phyloP scores from a whole-genome alignment of 306 rosid genomes.

The Prunus padus region DNA sequence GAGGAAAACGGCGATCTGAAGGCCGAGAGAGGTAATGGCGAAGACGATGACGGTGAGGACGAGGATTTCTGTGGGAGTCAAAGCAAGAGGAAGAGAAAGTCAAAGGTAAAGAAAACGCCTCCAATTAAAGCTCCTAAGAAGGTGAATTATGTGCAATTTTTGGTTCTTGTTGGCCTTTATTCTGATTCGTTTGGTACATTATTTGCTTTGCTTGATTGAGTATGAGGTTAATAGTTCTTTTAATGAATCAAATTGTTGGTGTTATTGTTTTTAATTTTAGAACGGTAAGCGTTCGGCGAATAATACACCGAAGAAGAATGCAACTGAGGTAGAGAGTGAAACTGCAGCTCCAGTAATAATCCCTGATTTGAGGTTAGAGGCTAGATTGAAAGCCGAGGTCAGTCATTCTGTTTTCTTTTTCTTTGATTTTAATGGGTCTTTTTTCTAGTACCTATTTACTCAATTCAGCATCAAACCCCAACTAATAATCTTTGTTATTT shows the following conservation, averaged over 20 bases:
- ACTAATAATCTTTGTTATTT: neutral
- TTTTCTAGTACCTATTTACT: neutral
- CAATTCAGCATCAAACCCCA: neutral
- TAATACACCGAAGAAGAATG: constrained; percentile 55
- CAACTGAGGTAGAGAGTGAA: constrained; percentile 24
- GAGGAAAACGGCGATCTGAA: constrained; percentile 31
- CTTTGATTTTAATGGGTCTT: neutral
- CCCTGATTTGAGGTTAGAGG: constrained; percentile 62
- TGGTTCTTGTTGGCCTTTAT: neutral
- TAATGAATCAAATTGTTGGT: neutral
- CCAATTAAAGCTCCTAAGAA: constrained; percentile 43
- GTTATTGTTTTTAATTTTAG: neutral
- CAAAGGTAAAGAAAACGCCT: constrained; percentile 42
- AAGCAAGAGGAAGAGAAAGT: constrained; percentile 46
- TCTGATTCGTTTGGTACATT: neutral
- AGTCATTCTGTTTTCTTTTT: constrained; percentile 20
- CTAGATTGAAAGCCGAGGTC: constrained; percentile 65
- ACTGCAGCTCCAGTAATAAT: constrained; percentile 35
- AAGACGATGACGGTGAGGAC: constrained; percentile 29
- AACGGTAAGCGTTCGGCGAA: constrained; percentile 25
- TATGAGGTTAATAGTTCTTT: neutral
- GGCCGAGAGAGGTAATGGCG: constrained; percentile 24
- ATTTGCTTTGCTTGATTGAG: neutral
- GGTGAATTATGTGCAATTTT: constrained; percentile 28
- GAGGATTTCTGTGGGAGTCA: constrained; percentile 44